Evolutionary conservation across 305 asterid species (phyloP).

Genomic region (Rubia balearica): DNA sequence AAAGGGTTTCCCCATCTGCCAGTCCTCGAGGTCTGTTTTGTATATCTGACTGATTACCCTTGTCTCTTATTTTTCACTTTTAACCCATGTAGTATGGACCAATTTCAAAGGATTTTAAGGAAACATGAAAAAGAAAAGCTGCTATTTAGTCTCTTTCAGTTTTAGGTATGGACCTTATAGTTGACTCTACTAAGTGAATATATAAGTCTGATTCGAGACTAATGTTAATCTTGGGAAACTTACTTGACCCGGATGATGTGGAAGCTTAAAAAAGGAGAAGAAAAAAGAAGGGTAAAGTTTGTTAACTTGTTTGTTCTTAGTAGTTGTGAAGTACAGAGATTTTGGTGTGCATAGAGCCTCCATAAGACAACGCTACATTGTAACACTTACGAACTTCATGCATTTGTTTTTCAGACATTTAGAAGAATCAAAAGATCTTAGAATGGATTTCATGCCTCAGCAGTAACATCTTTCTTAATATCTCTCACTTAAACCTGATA

Average conservation of each 20-base stretch:
- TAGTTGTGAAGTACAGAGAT: neutral
- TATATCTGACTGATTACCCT: slow-evolving; percentile 6
- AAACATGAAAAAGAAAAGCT: neutral
- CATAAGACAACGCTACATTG: too few relatives aligned
- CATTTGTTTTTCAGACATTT: neutral
- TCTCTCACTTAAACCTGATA: slow-evolving; percentile 30
- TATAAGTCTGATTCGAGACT: neutral
- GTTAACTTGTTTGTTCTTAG: neutral
- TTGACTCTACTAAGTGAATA: neutral
- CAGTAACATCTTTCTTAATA: too few relatives aligned
- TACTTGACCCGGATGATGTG: neutral
- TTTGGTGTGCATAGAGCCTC: neutral
- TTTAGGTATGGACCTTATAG: neutral
- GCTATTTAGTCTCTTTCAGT: neutral
- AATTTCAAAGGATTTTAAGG: neutral
- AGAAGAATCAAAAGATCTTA: neutral
- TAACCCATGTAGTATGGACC: neutral
- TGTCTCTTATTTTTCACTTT: neutral
- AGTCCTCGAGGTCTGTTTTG: slow-evolving; percentile 80
- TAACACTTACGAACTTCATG: too few relatives aligned
- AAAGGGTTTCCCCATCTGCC: slow-evolving; percentile 96
- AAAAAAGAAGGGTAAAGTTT: neutral
- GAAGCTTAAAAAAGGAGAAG: neutral
- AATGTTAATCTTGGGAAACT: neutral
- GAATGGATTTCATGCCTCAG: too few relatives aligned